A percentile compares a stretch with the other conserved stretches of the same genome.
phyloP scores from a whole-genome alignment of 78 protist genomes.

The Dictyostelium firmibasis region DNA sequence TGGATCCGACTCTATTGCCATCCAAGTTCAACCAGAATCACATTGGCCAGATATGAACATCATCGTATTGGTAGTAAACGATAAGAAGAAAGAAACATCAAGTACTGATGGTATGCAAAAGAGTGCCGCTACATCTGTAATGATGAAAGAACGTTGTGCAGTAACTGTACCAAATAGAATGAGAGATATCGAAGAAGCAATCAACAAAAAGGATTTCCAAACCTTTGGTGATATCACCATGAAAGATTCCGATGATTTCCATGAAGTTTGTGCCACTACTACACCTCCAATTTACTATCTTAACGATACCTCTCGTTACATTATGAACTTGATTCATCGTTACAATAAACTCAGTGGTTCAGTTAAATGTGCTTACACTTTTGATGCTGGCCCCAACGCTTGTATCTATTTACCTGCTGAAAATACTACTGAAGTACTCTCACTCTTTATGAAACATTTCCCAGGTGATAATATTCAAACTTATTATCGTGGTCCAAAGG shows the following conservation, averaged over 20 bases:
- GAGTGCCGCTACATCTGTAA: conserved; percentile 85
- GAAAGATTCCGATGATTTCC: conserved; percentile 80
- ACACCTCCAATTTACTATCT: conserved; percentile 97
- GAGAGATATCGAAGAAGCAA: conserved; percentile 84
- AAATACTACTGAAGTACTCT: conserved; percentile 39
- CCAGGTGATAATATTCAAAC: conserved; percentile 45
- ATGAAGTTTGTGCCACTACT: conserved; percentile 90
- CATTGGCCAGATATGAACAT: conserved; percentile 96
- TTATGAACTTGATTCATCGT: conserved; percentile 83
- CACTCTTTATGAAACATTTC: conserved; percentile 72
- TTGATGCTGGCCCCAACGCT: conserved; percentile 99
- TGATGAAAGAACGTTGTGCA: conserved; percentile 80
- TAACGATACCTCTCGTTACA: conserved; percentile 86
- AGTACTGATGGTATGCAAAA: conserved; percentile 97
- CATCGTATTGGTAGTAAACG: conserved; percentile 92
- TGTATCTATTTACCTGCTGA: conserved; percentile 83
- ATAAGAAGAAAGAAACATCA: conserved; percentile 92
- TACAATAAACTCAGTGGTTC: conserved; percentile 67
- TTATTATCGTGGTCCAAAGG: conserved; percentile 43
- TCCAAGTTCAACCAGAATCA: conserved; percentile 73
- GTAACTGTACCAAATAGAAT: conserved; percentile 89
- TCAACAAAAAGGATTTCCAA: conserved; percentile 86
- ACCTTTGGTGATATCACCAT: conserved; percentile 94
- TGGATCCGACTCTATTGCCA: conserved; percentile 74
- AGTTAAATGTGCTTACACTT: conserved; percentile 96